These are phyloP conservation scores for Pythium phragmitis DNA, from an alignment of 352 stramenopile species.

Conservation along the genomic window DNA sequence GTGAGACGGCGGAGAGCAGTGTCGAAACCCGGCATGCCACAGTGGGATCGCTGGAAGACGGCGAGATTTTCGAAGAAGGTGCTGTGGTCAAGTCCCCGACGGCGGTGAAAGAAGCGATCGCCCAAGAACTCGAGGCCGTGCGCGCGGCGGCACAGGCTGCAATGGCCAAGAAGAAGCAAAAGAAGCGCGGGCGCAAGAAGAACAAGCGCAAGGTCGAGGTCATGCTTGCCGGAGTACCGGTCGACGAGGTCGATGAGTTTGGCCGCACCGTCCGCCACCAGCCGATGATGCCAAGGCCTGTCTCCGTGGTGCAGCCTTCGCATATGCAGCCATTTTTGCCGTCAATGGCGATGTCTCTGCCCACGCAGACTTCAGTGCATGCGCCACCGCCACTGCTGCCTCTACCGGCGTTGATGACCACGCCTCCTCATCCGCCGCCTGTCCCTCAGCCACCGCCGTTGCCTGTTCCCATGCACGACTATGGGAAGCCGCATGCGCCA, in stretches of 20 bases:
- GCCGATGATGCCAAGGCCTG: neutral
- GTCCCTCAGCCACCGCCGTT: slow-evolving; percentile 3
- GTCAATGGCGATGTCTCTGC: neutral
- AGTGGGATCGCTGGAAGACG: slow-evolving; percentile 47
- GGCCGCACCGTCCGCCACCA: slow-evolving; percentile 15
- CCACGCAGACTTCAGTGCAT: slow-evolving; percentile 3
- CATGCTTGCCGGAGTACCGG: slow-evolving; percentile 31
- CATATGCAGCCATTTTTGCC: neutral
- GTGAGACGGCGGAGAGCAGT: slow-evolving; percentile 3
- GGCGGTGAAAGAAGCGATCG: slow-evolving; percentile 43
- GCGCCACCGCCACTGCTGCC: slow-evolving; percentile 12
- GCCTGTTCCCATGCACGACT: slow-evolving; percentile 1
- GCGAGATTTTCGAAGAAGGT: slow-evolving; percentile 75
- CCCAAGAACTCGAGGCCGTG: slow-evolving; percentile 27
- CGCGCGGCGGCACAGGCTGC: neutral
- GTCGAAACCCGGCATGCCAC: neutral
- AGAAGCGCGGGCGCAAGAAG: slow-evolving; percentile 80
- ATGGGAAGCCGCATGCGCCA: slow-evolving; percentile 5
- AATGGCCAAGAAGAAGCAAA: slow-evolving; percentile 52
- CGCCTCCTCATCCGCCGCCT: neutral
- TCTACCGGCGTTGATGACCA: slow-evolving; percentile 11
- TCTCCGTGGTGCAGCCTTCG: neutral
- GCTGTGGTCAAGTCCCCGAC: slow-evolving; percentile 32
- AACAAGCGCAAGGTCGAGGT: slow-evolving; percentile 66
- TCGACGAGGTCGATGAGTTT: slow-evolving; percentile 14